Conservation (phyloP, 306 rosid genomes). For the Malus orientalis region DNA sequence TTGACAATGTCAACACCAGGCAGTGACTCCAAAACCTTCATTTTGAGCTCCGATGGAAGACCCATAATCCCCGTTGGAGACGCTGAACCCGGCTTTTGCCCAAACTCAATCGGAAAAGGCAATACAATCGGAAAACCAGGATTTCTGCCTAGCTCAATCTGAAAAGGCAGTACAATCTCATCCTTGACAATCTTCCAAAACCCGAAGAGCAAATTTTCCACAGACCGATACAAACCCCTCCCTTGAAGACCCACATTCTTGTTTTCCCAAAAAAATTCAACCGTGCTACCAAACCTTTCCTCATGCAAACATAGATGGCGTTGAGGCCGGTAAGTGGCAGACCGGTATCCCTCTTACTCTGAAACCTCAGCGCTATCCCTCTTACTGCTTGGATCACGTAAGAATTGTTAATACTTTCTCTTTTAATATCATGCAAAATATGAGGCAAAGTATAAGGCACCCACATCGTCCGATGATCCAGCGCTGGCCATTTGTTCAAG, state of each 20-base stretch:
- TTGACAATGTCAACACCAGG: conserved; percentile 51
- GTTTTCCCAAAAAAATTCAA: neutral
- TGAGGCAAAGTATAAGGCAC: too few relatives aligned
- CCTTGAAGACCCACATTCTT: neutral
- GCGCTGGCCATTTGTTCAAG: too few relatives aligned
- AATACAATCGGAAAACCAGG: conserved; percentile 28
- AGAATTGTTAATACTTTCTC: too few relatives aligned
- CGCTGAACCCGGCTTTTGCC: conserved; percentile 32
- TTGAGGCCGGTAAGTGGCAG: too few relatives aligned
- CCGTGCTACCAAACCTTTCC: neutral
- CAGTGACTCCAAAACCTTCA: conserved; percentile 51
- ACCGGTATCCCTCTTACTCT: too few relatives aligned
- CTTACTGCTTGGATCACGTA: too few relatives aligned
- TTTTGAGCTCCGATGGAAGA: conserved; percentile 57
- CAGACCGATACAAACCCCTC: neutral
- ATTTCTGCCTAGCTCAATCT: conserved; percentile 33
- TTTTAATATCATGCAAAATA: too few relatives aligned
- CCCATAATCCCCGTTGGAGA: conserved; percentile 59
- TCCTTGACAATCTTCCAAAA: conserved; percentile 62
- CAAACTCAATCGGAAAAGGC: conserved; percentile 60
- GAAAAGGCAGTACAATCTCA: conserved; percentile 60
- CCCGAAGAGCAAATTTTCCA: too few relatives aligned
- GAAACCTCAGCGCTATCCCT: too few relatives aligned
- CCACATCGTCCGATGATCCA: too few relatives aligned
- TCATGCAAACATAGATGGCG: neutral